Percentiles rank a stretch among this genome's conserved stretches.
These are phyloP conservation scores for Micractinium conductrix DNA, from an alignment of 139 green algal genomes.

Conservation along the genomic window DNA sequence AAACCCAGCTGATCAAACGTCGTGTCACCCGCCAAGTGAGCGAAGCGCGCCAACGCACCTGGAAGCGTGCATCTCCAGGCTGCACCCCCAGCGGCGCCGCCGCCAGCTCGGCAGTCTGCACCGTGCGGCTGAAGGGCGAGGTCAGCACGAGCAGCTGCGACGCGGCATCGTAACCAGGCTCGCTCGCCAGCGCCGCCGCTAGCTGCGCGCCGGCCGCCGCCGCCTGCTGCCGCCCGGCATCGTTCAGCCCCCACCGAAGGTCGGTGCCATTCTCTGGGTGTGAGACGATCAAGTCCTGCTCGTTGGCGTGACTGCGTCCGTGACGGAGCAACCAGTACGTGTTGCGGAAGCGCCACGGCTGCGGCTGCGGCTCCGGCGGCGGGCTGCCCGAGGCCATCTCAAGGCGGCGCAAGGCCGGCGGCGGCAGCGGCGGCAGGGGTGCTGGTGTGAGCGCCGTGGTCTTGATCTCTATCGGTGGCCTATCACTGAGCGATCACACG, in stretches of 20 bases:
- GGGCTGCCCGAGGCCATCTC: too few relatives aligned
- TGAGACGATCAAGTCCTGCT: constrained; percentile 54
- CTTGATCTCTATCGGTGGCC: too few relatives aligned
- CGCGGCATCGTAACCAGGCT: background rate
- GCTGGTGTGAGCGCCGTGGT: too few relatives aligned
- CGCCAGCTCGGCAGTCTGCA: constrained; percentile 48
- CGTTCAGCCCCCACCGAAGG: constrained; percentile 48
- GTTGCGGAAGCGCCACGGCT: constrained; percentile 11
- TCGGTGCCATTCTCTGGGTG: constrained; percentile 47
- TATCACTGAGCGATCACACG: too few relatives aligned
- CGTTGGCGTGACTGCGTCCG: constrained; percentile 52
- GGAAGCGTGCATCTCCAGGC: background rate
- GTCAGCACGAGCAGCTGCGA: constrained; percentile 35
- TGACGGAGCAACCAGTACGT: constrained; percentile 58
- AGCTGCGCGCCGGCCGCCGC: constrained; percentile 42
- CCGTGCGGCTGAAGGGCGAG: constrained; percentile 62
- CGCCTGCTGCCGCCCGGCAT: constrained; percentile 54
- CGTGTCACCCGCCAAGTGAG: too few relatives aligned
- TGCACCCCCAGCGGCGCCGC: background rate
- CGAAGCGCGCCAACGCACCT: too few relatives aligned
- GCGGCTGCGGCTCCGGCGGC: background rate
- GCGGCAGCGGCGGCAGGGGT: background rate
- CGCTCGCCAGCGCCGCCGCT: background rate
- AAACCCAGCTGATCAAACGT: too few relatives aligned
- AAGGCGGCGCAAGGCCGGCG: background rate